Evolutionary conservation across 179 eudicot genomes (phyloP), one percentile per base, ranked within the genome.

Genomic region (Heliamphora pulchella): DNA sequence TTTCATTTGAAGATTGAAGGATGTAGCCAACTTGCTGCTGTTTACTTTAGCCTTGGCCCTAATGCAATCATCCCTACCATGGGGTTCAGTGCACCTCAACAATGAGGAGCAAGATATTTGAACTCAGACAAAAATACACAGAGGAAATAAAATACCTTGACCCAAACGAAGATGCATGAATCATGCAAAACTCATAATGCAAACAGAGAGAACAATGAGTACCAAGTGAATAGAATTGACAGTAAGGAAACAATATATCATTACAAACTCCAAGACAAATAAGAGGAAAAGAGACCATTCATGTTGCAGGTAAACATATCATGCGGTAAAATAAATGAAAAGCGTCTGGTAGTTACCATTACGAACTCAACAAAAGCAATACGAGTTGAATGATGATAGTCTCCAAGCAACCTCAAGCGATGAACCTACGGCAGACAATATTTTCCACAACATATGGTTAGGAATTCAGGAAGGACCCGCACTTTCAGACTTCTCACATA

Each of bases 341-440:
- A 71, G 64, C 71, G 14, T 41, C 20, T 66, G 71, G 76, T 79
- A 73, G 79, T 85, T 91, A 94, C 98, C 93, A 89, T 87, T 46
- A 87, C 89, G 82, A 94, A 94, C 89, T 94, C 98, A 74, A 94
- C 98, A 79, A 94, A 94, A 80, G 96, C 98, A 85, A 94, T 94
- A 67, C 96, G 97, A 82, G 98, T 93, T n/a, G 93, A 91, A 82
- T 94, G 98, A 82, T 93, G 94, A 87, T 90, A 91, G 83, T 94
- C 98, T 74, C 98, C 98, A 67, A 94, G 96, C 94, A 94, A 85
- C 94, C 98, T 94, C 89, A 93, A 80, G 77, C 98, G 96, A 0
- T 76, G 87, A 73, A 94, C 97, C 97, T 93, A 73, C 47, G 75
- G 44, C 84, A 80, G 41, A 79, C 54, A 83, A 65, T 65, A 81